These are phyloP conservation scores for Saposhnikovia divaricata DNA, from an alignment of 129 eudicot genomes.

Conservation along the genomic window DNA sequence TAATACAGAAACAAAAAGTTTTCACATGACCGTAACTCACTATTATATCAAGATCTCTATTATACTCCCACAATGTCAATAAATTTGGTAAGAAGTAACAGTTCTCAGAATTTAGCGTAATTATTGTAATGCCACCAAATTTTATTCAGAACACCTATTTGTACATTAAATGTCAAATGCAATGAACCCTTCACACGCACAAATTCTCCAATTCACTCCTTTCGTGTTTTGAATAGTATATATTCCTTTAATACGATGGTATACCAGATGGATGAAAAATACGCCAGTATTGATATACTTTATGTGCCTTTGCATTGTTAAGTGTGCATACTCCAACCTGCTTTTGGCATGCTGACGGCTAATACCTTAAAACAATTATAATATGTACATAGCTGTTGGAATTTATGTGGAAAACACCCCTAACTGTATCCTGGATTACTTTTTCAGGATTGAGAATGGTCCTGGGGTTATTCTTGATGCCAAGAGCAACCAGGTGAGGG, in stretches of 20 bases:
- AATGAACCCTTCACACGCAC: background rate
- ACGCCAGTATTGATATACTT: background rate
- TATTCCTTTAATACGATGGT: background rate
- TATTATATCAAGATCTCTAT: background rate
- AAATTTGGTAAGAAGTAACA: background rate
- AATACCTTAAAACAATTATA: background rate
- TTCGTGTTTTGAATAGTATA: background rate
- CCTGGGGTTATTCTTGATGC: constrained; percentile 45
- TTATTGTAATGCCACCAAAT: background rate
- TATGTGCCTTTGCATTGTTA: background rate
- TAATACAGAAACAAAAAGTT: background rate
- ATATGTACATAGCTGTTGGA: background rate
- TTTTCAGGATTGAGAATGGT: constrained; percentile 45
- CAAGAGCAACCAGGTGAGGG: constrained; percentile 60
- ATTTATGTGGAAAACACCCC: background rate
- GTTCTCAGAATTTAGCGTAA: background rate
- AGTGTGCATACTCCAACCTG: background rate
- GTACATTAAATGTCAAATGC: background rate
- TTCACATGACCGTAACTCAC: background rate
- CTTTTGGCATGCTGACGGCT: background rate
- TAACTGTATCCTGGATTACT: constrained; percentile 16
- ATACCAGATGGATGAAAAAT: background rate
- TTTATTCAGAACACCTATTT: no score
- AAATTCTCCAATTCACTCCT: background rate
- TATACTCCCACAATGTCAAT: background rate